Conservation (phyloP, 768 basidiomycete species). For the Psilocybe tampanensis region DNA sequence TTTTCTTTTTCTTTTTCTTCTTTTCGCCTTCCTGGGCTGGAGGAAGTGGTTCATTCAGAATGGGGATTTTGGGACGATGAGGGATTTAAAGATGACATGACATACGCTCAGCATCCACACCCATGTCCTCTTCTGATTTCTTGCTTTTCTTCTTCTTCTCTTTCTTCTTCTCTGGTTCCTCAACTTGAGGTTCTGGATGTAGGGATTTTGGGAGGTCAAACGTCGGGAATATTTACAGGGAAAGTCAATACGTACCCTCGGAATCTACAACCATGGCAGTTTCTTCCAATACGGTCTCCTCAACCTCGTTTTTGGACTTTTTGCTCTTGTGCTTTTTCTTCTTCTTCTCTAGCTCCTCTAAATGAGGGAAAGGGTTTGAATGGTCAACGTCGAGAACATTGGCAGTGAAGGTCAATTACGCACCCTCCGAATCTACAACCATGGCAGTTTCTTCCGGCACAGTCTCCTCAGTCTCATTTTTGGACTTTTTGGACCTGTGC, state of each 20-base stretch:
- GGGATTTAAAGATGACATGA: constrained; percentile 8
- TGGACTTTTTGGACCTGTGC: constrained; percentile 13
- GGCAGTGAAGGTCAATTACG: background rate
- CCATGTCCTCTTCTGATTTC: constrained; percentile 17
- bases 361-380: too few relatives aligned
- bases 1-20: constrained; percentile 31
- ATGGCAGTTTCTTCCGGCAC: background rate
- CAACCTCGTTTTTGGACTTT: background rate
- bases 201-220: too few relatives aligned
- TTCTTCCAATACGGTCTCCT: too few relatives aligned
- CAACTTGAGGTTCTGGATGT: constrained; percentile 3
- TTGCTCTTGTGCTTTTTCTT: constrained; percentile 1
- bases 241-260: background rate
- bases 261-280: background rate
- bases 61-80: background rate
- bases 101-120: constrained; percentile 23
- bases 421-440: background rate
- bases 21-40: constrained; percentile 26
- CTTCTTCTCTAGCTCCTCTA: constrained; percentile 18
- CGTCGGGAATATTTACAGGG: too few relatives aligned
- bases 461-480: background rate
- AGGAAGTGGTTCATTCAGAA: background rate
- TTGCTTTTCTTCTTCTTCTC: constrained; percentile 28
- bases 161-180: constrained; percentile 19
- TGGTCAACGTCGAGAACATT: too few relatives aligned